A percentile compares a stretch with the other conserved stretches of the same genome.
These are phyloP conservation scores for Cyberlindnera euphorbiae DNA, from an alignment of 805 yeast genomes.

Conservation along the genomic window DNA sequence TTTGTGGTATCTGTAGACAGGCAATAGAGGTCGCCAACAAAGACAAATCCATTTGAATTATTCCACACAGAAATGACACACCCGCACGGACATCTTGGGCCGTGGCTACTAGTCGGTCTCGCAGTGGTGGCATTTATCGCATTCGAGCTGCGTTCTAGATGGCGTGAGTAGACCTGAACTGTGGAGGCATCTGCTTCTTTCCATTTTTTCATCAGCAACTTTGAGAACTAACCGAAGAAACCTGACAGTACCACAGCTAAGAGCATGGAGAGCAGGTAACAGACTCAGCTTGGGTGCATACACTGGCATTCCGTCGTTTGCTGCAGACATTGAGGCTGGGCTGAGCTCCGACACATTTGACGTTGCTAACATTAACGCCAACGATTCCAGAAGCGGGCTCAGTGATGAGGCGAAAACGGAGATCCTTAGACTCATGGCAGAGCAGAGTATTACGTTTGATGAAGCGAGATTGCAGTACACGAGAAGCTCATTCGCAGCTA, in stretches of 20 bases:
- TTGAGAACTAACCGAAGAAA: constrained; percentile 1
- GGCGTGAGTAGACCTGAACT: constrained; percentile 14
- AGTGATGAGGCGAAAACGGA: constrained; percentile 47
- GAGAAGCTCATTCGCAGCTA: constrained; percentile 37
- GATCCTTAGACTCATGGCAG: constrained; percentile 51
- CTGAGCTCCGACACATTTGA: constrained; percentile 56
- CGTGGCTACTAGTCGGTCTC: background rate
- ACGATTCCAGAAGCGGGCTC: constrained; percentile 60
- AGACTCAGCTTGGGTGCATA: constrained; percentile 25
- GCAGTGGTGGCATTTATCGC: background rate
- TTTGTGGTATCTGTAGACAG: too few species aligned
- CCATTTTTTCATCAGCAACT: too few species aligned
- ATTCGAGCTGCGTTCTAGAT: constrained; percentile 13
- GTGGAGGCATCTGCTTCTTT: too few species aligned
- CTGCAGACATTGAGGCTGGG: constrained; percentile 52
- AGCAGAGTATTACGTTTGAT: constrained; percentile 51
- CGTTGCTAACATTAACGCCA: constrained; percentile 39
- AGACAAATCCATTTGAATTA: too few species aligned
- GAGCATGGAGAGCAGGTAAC: constrained; percentile 22
- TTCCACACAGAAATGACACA: too few species aligned
- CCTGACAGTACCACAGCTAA: constrained; percentile 15
- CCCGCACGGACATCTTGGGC: background rate
- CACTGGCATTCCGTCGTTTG: constrained; percentile 29
- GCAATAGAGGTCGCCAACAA: too few species aligned
- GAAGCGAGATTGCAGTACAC: constrained; percentile 59